phyloP scores from a whole-genome alignment of 306 rosid species.

The Phaseolus lunatus region DNA sequence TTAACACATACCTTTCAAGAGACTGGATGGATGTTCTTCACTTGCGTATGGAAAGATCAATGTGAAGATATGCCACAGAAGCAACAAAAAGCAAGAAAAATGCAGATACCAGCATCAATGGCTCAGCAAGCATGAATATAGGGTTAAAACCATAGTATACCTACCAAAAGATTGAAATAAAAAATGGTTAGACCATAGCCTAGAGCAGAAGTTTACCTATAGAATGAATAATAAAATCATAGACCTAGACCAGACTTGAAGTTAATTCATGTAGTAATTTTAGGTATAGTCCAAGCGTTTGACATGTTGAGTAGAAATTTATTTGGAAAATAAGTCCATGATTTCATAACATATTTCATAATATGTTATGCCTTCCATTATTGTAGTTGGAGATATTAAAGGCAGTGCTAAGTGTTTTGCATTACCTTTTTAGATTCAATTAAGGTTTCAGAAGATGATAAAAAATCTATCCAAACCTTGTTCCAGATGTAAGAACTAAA shows the following conservation, averaged over 20 bases:
- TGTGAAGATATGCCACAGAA: slow-evolving; percentile 75
- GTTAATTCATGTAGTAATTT: not conserved
- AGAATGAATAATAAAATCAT: not conserved
- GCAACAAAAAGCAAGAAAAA: slow-evolving; percentile 84
- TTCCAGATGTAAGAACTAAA: slow-evolving; percentile 30
- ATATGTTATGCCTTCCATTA: not conserved
- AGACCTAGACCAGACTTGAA: not conserved
- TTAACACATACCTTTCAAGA: slow-evolving; percentile 51
- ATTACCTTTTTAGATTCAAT: slow-evolving; percentile 14
- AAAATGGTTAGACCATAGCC: slow-evolving; percentile 36
- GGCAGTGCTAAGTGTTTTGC: slow-evolving; percentile 1
- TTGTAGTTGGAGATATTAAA: slow-evolving; percentile 7
- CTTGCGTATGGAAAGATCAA: slow-evolving; percentile 86
- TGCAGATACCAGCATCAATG: slow-evolving; percentile 77
- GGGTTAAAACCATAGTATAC: slow-evolving; percentile 90
- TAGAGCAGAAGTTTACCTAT: not conserved
- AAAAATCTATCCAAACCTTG: slow-evolving; percentile 3
- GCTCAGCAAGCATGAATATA: slow-evolving; percentile 95
- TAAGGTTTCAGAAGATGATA: not conserved
- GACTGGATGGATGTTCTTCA: slow-evolving; percentile 48
- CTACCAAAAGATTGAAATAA: slow-evolving; percentile 50
- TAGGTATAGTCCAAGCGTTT: slow-evolving; percentile 18
- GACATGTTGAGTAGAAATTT: slow-evolving; percentile 7
- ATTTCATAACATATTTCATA: slow-evolving; percentile 19
- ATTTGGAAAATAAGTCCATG: slow-evolving; percentile 11